Percentiles rank a stretch among this genome's conserved stretches.
These are phyloP conservation scores for Eucalyptus cladocalyx DNA, from an alignment of 345 rosid genomes.

Conservation along the genomic window DNA sequence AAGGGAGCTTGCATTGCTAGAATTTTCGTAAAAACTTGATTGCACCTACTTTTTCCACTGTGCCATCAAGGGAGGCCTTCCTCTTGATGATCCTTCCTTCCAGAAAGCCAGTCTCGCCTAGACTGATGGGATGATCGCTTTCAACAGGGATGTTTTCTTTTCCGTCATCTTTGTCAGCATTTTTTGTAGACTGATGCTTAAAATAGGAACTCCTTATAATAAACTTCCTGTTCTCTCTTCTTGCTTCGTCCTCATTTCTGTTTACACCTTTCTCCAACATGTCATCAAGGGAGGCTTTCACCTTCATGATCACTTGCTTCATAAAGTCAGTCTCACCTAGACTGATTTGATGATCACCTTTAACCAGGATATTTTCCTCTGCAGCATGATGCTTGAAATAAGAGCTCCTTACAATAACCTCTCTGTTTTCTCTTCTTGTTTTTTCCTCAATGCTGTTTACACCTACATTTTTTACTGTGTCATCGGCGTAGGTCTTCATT, in stretches of 20 bases:
- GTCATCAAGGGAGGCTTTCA: neutral
- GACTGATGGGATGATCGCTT: neutral
- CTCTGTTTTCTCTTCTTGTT: conserved; percentile 23
- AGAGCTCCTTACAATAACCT: conserved; percentile 44
- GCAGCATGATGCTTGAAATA: conserved; percentile 49
- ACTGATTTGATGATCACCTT: too few relatives aligned
- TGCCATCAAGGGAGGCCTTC: conserved; percentile 25
- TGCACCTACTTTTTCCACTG: conserved; percentile 29
- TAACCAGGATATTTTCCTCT: too few relatives aligned
- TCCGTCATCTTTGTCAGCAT: conserved; percentile 11
- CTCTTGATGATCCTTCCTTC: conserved; percentile 35
- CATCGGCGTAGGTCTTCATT: neutral
- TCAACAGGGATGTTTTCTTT: conserved; percentile 8
- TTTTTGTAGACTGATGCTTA: conserved; percentile 31
- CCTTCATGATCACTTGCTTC: conserved; percentile 1
- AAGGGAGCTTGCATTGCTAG: neutral
- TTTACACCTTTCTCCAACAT: neutral
- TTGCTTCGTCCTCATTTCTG: conserved; percentile 16
- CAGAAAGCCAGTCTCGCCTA: neutral
- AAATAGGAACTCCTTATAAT: conserved; percentile 52
- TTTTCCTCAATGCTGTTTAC: conserved; percentile 14
- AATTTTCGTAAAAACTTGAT: neutral
- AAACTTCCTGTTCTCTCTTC: conserved; percentile 33
- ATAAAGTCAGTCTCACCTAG: neutral
- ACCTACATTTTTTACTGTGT: neutral